Evolutionary conservation across 108 stramenopile genomes (phyloP), one percentile per base, ranked within the genome.

Genomic region (Schizochytrium sp.): DNA sequence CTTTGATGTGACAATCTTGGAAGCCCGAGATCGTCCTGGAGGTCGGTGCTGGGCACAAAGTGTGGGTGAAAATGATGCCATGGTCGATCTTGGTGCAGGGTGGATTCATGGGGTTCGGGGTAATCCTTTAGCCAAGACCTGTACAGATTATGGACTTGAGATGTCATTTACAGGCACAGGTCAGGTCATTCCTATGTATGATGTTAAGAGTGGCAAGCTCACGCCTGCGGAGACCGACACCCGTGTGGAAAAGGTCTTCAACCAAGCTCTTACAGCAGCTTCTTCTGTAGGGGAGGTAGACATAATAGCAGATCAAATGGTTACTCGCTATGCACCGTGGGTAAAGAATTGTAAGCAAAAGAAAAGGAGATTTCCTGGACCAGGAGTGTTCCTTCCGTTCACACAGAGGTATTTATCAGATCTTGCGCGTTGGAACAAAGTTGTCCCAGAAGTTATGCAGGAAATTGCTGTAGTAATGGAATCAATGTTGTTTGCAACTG

Each of bases 391-490:
- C 44, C 2, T 69, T 38, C 64, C 64, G 5, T 38, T 69, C 12
- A 69, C 44, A 44, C 42, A 69, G 64, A 44, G 40, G 42, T 69
- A 69, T 44, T 44, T 69, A 0, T 38, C 42, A 12, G 5, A 15
- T 7, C 42, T 69, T 38, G 64, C 64, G 19, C 5, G 42, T 38
- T 69, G 64, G 64, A 69, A 12, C 12, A 69, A 42, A 0, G 0
- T 83, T 0, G 1, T 53, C 0, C 10, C 19, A 38, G 53, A 83
- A n/a, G 28, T 5, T 40, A 53, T 83, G 28, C 47, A 55, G 76
- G 76, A 83, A 42, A 53, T 83, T n/a, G 76, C 76, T 8, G 50
- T 83, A 8, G 76, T 83, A 10, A 47, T 83, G n/a, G 76, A 83
- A 40, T 49, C 76, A 38, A 5, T 83, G 15, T 0, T 49, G 5